Base-by-base conservation (phyloP, 257 asterid genomes). In the Jacaranda mimosifolia region DNA sequence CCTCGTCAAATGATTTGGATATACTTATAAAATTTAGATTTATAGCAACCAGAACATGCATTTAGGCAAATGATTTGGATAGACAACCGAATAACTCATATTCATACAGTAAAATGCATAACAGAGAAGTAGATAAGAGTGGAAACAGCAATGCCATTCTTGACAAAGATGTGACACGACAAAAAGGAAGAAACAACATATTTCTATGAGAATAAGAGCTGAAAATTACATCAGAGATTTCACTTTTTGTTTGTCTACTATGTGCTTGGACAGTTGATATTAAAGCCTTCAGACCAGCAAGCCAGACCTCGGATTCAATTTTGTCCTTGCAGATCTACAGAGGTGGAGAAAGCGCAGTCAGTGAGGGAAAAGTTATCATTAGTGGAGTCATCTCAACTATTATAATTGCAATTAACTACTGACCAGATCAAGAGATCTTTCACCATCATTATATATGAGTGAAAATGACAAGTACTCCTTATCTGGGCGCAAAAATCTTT, bases 391-490 rank as follows among this genome's bases (percentile, higher is more conserved):
- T 59, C 63, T 72, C 40, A 42, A 68, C 14, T 56, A 12, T 36
- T 73, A 68, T 14, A 17, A 59, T 73, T 32, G 51, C 9, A 8
- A 45, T 21, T 64, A 59, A 43, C 49, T 15, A 86, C 99, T 82
- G 32, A 95, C 99, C 97, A 95, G 86, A 82, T 95, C 99, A 17
- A 95, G 94, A 57, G 98, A 93, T 87, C 99, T 88, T 46, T 95
- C 99, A 0, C 97, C 98, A 80, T 88, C 89, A 80, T 89, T 89
- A 81, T 93, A 89, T 82, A 95, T 85, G 69, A 95, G 93, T 12
- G 99, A 95, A 81, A 95, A 95, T 36, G 99, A 95, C 71, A 93
- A 82, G 86, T 90, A 93, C 77, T 95, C 99, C 91, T 95, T 95
- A 76, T 95, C 99, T 40, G 99, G 99, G 76, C 97, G 93, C 87